phyloP scores from a whole-genome alignment of 805 yeast genomes.

The Nakazawaea pomicola region DNA sequence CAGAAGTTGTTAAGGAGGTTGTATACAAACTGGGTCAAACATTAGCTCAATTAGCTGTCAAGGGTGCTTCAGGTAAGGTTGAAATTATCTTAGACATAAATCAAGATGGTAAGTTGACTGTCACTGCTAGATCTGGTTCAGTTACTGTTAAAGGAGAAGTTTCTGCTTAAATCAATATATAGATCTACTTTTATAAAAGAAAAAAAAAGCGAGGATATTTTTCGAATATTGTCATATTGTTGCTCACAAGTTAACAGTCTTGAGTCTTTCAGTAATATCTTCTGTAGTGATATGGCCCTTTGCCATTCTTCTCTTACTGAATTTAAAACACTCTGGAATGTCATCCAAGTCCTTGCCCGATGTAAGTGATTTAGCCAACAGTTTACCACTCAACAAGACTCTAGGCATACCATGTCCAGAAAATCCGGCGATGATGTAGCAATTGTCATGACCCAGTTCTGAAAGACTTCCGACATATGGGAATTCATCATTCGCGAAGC shows the following conservation, averaged over 20 bases:
- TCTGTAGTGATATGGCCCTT: slow-evolving; percentile 3
- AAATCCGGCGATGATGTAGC: slow-evolving; percentile 16
- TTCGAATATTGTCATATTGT: background rate
- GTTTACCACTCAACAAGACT: slow-evolving; percentile 14
- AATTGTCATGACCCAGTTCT: slow-evolving; percentile 8
- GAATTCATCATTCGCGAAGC: slow-evolving; percentile 15
- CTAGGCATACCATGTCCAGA: slow-evolving; percentile 18
- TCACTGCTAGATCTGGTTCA: slow-evolving; percentile 56
- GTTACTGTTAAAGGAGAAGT: slow-evolving; percentile 26
- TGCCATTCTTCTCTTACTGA: slow-evolving; percentile 13
- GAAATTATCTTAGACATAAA: slow-evolving; percentile 66
- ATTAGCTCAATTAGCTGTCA: slow-evolving; percentile 73
- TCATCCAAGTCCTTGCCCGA: slow-evolving; percentile 11
- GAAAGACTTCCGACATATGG: slow-evolving; percentile 15
- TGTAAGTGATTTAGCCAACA: slow-evolving; percentile 12
- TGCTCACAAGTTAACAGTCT: background rate
- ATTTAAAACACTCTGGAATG: slow-evolving; percentile 14
- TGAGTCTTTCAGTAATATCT: slow-evolving; percentile 6
- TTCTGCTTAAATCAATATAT: slow-evolving; percentile 2
- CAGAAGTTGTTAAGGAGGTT: slow-evolving; percentile 76
- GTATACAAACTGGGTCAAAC: slow-evolving; percentile 67
- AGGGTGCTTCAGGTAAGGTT: slow-evolving; percentile 63
- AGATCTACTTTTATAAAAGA: no score
- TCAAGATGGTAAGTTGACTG: slow-evolving; percentile 58
- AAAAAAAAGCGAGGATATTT: no score